phyloP scores from a whole-genome alignment of 441 rosid genomes.

The Gossypium davidsonii region DNA sequence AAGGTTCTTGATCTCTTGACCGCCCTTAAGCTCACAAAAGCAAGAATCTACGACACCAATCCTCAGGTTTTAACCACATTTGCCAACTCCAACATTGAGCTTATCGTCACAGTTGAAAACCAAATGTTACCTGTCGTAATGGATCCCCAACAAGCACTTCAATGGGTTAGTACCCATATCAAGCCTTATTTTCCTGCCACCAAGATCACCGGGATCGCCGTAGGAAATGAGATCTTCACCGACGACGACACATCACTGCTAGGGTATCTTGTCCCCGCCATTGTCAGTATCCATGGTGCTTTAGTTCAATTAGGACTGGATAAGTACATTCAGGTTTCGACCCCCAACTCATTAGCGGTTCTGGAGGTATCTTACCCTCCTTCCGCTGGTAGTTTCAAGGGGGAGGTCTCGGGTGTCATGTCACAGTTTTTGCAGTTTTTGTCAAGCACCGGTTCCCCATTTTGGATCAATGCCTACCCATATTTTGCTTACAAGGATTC shows the following conservation, averaged over 20 bases:
- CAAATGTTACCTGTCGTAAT: constrained; percentile 36
- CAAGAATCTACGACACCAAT: constrained; percentile 68
- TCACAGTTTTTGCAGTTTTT: constrained; percentile 42
- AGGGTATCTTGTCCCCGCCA: constrained; percentile 55
- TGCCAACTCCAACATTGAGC: constrained; percentile 46
- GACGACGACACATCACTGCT: constrained; percentile 39
- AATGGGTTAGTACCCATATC: constrained; percentile 54
- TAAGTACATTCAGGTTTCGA: constrained; percentile 50
- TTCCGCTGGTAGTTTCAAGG: constrained; percentile 57
- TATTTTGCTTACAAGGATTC: constrained; percentile 66
- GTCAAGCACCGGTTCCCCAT: constrained; percentile 36
- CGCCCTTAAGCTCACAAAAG: constrained; percentile 44
- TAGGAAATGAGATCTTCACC: constrained; percentile 60
- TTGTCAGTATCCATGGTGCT: constrained; percentile 51
- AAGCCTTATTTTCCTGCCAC: constrained; percentile 59
- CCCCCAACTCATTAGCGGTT: constrained; percentile 50
- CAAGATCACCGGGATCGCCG: constrained; percentile 50
- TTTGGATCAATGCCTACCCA: constrained; percentile 73
- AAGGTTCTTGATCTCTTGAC: constrained; percentile 46
- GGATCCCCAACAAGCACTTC: constrained; percentile 61
- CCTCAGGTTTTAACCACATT: constrained; percentile 54
- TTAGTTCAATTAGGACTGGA: constrained; percentile 50
- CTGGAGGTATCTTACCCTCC: constrained; percentile 58
- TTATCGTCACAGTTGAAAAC: constrained; percentile 60
- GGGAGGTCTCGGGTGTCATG: constrained; percentile 39